phyloP scores from a whole-genome alignment of 139 green algal genomes.

The Chlorella sp. region DNA sequence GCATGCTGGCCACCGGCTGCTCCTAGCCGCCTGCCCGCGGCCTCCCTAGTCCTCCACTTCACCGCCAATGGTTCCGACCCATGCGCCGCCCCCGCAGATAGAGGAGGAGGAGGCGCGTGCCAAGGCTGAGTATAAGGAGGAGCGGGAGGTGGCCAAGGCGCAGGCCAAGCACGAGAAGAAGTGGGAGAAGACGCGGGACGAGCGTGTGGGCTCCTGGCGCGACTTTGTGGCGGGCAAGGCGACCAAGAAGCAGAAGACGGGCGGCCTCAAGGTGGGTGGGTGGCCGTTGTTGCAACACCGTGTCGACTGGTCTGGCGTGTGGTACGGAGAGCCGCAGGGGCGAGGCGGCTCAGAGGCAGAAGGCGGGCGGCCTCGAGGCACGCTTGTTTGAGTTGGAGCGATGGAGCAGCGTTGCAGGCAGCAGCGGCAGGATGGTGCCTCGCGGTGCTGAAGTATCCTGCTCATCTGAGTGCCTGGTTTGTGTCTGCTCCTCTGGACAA shows the following conservation, averaged over 20 bases:
- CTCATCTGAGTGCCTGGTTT: no score
- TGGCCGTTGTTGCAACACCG: no score
- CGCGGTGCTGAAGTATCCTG: no score
- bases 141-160: constrained; percentile 76
- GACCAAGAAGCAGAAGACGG: constrained; percentile 53
- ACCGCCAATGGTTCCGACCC: neutral
- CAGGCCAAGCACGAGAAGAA: constrained; percentile 73
- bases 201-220: constrained; percentile 80
- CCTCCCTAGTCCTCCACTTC: neutral
- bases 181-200: constrained; percentile 86
- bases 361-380: no score
- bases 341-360: no score
- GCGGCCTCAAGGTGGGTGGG: neutral
- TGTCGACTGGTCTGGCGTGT: neutral
- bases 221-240: constrained; percentile 74
- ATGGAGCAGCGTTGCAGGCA: no score
- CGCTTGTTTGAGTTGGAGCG: no score
- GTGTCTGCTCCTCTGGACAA: no score
- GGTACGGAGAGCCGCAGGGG: no score
- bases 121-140: constrained; percentile 56
- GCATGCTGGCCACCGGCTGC: neutral
- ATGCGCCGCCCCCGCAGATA: constrained; percentile 34
- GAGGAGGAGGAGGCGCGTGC: constrained; percentile 74
- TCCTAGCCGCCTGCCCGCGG: neutral
- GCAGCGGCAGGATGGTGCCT: no score